Evolutionary conservation across 2,329 filamentous ascomycete species (phyloP).

Genomic region (Lachnellula subtilissima): DNA sequence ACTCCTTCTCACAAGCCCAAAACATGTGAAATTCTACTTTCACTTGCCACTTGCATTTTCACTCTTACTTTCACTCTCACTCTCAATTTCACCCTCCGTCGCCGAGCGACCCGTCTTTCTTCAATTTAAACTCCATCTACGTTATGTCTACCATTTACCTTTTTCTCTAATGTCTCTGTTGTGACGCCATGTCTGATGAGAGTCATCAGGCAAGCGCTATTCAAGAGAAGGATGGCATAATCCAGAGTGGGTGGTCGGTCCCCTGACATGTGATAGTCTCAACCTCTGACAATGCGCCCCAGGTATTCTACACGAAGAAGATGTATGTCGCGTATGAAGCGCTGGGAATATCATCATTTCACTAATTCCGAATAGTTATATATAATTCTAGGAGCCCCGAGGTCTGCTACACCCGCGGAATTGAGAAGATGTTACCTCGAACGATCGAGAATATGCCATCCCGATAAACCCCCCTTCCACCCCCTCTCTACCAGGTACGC

Average conservation of each 20-base stretch:
- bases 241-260: conserved; percentile 20
- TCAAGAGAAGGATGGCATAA: conserved; percentile 26
- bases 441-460: conserved; percentile 37
- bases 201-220: conserved; percentile 20
- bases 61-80: neutral
- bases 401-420: conserved; percentile 32
- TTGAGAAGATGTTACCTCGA: conserved; percentile 37
- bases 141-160: conserved; percentile 9
- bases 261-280: conserved; percentile 28
- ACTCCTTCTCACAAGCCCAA: neutral
- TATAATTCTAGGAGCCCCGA: conserved; percentile 34
- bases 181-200: conserved; percentile 29
- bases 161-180: conserved; percentile 22
- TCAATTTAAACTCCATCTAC: conserved; percentile 14
- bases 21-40: neutral
- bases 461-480: conserved; percentile 36
- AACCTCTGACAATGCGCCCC: conserved; percentile 9
- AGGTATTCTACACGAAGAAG: conserved; percentile 33
- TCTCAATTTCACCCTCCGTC: conserved; percentile 3
- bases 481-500: conserved; percentile 33
- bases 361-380: conserved; percentile 29
- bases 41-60: conserved; percentile 2
- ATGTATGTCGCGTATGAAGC: conserved; percentile 21
- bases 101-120: neutral
- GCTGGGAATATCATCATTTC: neutral